Conservation (phyloP, 306 rosid species). For the Argentina anserina region DNA sequence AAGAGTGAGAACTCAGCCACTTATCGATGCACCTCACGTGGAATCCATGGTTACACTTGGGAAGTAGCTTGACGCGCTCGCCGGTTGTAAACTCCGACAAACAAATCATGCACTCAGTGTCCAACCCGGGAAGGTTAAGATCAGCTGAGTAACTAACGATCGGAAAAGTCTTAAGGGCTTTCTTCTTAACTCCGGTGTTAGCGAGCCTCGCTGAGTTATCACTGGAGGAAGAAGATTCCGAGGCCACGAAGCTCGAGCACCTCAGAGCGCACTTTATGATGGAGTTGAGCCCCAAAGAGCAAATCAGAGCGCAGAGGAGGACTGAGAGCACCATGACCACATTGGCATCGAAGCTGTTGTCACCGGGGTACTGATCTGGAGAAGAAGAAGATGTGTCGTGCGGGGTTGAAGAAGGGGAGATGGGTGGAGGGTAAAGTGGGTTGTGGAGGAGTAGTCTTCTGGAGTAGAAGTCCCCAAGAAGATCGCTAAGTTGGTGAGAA, state of each 20-base stretch:
- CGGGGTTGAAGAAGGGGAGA: slow-evolving; percentile 30
- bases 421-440: slow-evolving; percentile 35
- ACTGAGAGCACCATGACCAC: slow-evolving; percentile 95
- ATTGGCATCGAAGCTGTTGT: slow-evolving; percentile 69
- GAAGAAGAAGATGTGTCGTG: slow-evolving; percentile 16
- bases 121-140: slow-evolving; percentile 46
- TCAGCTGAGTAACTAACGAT: slow-evolving; percentile 53
- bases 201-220: slow-evolving; percentile 12
- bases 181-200: slow-evolving; percentile 64
- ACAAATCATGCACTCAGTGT: slow-evolving; percentile 73
- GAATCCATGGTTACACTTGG: slow-evolving; percentile 82
- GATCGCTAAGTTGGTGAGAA: slow-evolving; percentile 29
- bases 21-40: slow-evolving; percentile 84
- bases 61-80: slow-evolving; percentile 65
- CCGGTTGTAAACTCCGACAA: slow-evolving; percentile 59
- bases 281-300: slow-evolving; percentile 81
- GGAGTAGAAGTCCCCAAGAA: slow-evolving; percentile 41
- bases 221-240: slow-evolving; percentile 10
- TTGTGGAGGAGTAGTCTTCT: slow-evolving; percentile 61
- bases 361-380: slow-evolving; percentile 29
- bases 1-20: slow-evolving; percentile 81
- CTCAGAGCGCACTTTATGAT: slow-evolving; percentile 72
- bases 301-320: slow-evolving; percentile 74
- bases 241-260: slow-evolving; percentile 49
- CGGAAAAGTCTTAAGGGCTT: slow-evolving; percentile 70